These are phyloP conservation scores for Elongisporangium prolatum DNA, from an alignment of 352 stramenopile genomes.

Conservation along the genomic window DNA sequence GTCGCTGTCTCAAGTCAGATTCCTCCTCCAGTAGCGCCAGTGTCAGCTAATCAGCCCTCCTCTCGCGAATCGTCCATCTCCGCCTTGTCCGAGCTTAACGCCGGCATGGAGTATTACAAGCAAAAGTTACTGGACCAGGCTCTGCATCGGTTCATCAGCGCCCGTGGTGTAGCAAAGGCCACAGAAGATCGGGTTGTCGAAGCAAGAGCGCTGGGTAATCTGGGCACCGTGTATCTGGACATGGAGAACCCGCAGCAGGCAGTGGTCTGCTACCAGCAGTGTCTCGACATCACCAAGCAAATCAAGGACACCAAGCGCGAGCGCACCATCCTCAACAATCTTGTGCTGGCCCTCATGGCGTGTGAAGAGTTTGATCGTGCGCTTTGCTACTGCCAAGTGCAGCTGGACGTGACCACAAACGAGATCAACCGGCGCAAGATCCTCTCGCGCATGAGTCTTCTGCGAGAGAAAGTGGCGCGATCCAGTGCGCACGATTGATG, in stretches of 20 bases:
- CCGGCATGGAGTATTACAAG: slow-evolving; percentile 76
- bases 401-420: slow-evolving; percentile 63
- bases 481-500: slow-evolving; percentile 2
- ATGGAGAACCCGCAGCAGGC: slow-evolving; percentile 62
- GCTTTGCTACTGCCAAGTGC: slow-evolving; percentile 58
- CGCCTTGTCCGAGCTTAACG: slow-evolving; percentile 62
- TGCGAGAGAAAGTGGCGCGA: slow-evolving; percentile 38
- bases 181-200: slow-evolving; percentile 56
- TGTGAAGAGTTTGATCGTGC: slow-evolving; percentile 51
- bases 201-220: slow-evolving; percentile 66
- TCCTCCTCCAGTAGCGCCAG: background rate
- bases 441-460: slow-evolving; percentile 66
- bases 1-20: background rate
- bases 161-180: slow-evolving; percentile 44
- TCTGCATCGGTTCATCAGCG: slow-evolving; percentile 56
- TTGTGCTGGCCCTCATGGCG: slow-evolving; percentile 71
- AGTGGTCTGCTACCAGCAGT: slow-evolving; percentile 73
- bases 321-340: slow-evolving; percentile 80
- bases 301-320: slow-evolving; percentile 75
- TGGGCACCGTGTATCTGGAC: slow-evolving; percentile 76
- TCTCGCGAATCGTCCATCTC: slow-evolving; percentile 13
- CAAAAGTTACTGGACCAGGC: slow-evolving; percentile 60
- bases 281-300: slow-evolving; percentile 62
- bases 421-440: slow-evolving; percentile 78
- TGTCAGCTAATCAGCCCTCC: background rate